phyloP scores from a whole-genome alignment of 495 filamentous ascomycete genomes.

The Mycothermus thermophilus region DNA sequence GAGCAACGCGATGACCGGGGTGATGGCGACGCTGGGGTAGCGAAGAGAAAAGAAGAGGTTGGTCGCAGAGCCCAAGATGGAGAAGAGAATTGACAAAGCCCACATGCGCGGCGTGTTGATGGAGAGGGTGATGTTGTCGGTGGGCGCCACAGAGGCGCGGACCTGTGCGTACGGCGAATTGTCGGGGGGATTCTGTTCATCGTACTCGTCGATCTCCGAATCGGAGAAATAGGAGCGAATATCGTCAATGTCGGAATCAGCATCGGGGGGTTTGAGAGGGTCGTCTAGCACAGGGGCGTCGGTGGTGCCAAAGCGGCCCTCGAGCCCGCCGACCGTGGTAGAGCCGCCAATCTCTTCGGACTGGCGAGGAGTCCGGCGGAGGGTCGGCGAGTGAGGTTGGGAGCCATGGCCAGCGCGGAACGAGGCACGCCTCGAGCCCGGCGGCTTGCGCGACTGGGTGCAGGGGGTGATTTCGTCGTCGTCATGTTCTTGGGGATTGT shows the following conservation, averaged over 20 bases:
- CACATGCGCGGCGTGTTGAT: conserved; percentile 87
- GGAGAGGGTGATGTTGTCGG: conserved; percentile 56
- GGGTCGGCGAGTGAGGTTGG: conserved; percentile 4
- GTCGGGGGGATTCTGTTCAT: conserved; percentile 41
- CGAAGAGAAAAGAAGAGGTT: conserved; percentile 74
- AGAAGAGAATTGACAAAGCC: conserved; percentile 62
- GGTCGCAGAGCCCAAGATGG: conserved; percentile 64
- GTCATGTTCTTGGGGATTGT: conserved; percentile 2
- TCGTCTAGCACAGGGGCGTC: conserved; percentile 27
- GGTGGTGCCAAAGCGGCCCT: conserved; percentile 32
- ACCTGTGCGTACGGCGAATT: conserved; percentile 62
- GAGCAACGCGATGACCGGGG: conserved; percentile 68
- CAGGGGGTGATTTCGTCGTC: conserved; percentile 13
- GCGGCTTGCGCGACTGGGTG: conserved; percentile 9
- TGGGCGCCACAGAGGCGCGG: conserved; percentile 59
- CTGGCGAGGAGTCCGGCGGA: conserved; percentile 11
- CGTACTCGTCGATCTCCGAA: conserved; percentile 17
- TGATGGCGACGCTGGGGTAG: conserved; percentile 78
- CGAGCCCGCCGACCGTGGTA: conserved; percentile 27
- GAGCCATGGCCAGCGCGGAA: conserved; percentile 5
- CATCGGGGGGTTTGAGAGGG: conserved; percentile 15
- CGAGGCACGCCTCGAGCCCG: conserved; percentile 1
- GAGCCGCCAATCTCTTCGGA: conserved; percentile 31
- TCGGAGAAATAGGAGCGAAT: conserved; percentile 15
- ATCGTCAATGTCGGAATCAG: conserved; percentile 13